A percentile compares a stretch with the other conserved stretches of the same genome.
Evolutionary conservation across 176 grass and related monocot species (phyloP).

Genomic region (Elaeis guineensis): DNA sequence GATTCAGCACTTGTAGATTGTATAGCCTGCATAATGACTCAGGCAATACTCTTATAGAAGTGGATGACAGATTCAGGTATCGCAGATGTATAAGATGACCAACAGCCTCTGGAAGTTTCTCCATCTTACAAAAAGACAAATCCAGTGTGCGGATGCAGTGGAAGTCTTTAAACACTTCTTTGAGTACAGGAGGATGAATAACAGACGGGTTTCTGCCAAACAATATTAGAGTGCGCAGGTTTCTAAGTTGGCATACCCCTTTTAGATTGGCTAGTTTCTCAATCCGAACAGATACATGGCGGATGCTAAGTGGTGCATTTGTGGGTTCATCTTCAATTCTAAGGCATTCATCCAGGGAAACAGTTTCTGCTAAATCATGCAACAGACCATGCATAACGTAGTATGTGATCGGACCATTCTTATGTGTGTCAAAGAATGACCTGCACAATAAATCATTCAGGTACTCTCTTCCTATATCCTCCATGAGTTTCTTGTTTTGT

Average conservation of each 20-base stretch:
- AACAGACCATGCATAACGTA: slow-evolving; percentile 37
- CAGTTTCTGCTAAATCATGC: slow-evolving; percentile 29
- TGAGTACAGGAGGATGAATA: slow-evolving; percentile 5
- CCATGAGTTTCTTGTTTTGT: slow-evolving; percentile 3
- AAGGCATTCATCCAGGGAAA: slow-evolving; percentile 40
- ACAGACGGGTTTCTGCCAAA: slow-evolving; percentile 8
- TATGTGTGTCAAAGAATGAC: slow-evolving; percentile 35
- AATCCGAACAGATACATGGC: slow-evolving; percentile 37
- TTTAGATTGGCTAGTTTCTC: slow-evolving; percentile 22
- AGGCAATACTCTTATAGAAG: slow-evolving; percentile 12
- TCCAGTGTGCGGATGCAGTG: slow-evolving; percentile 34
- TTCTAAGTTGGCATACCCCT: slow-evolving; percentile 14
- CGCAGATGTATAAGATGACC: slow-evolving; percentile 15
- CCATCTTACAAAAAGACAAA: slow-evolving; percentile 33
- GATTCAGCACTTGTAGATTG: slow-evolving; percentile 15
- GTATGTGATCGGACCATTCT: slow-evolving; percentile 8
- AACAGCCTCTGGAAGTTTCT: slow-evolving; percentile 22
- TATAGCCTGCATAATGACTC: background rate
- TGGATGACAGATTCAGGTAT: slow-evolving; percentile 13
- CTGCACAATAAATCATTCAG: slow-evolving; percentile 36
- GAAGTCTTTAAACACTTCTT: slow-evolving; percentile 27
- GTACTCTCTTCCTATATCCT: slow-evolving; percentile 35
- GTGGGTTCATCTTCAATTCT: slow-evolving; percentile 22
- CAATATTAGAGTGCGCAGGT: slow-evolving; percentile 31
- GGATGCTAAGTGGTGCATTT: slow-evolving; percentile 23